Base-by-base conservation (phyloP, 2,329 filamentous ascomycete genomes). In the Colletotrichum musae region DNA sequence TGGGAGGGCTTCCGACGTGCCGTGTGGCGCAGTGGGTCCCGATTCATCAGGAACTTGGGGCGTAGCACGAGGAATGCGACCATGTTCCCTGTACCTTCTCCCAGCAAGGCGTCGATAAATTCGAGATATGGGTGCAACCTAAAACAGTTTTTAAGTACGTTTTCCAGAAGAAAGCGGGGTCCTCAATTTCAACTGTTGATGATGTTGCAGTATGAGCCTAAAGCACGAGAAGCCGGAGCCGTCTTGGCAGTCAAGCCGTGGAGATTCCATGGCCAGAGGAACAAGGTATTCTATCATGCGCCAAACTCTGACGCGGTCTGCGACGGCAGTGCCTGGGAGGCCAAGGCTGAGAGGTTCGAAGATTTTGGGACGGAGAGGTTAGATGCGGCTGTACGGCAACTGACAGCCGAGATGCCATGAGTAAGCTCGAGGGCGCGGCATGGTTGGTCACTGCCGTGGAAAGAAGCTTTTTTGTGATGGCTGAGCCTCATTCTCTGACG, bases 171-270 rank as follows among this genome's bases (percentile, higher is more conserved):
- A 36, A 36, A 36, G 32, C 32, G 32, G 32, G 28, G 32, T 6
- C 9, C 32, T 10, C 32, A 36, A 36, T 36, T 36, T 36, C 7
- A 10, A 36, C 32, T 9, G 2, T 36, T 36, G 32, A 36, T 36
- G 32, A 7, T 10, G 32, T 36, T 36, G 21, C 2, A 24, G 21
- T 24, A 4, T 2, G 5, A 36, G 32, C 7, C 32, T 36, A 36
- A 36, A 12, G 32, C 32, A 7, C 9, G 32, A 36, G 32, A 36
- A 36, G 32, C 32, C 32, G 32, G 32, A 10, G 32, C 7, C 41
- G 61, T 43, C 65, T 59, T 54, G 61, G 54, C 65, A 15, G 41
- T 32, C 53, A 26, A 47, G 54, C 48, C 60, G 60, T 68, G 65
- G 41, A 50, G 61, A 50, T 64, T 24, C 9, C 21, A 45, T 12